Base-by-base conservation (phyloP, 2,329 filamentous ascomycete species). In the Xylariomycetidae sp. region DNA sequence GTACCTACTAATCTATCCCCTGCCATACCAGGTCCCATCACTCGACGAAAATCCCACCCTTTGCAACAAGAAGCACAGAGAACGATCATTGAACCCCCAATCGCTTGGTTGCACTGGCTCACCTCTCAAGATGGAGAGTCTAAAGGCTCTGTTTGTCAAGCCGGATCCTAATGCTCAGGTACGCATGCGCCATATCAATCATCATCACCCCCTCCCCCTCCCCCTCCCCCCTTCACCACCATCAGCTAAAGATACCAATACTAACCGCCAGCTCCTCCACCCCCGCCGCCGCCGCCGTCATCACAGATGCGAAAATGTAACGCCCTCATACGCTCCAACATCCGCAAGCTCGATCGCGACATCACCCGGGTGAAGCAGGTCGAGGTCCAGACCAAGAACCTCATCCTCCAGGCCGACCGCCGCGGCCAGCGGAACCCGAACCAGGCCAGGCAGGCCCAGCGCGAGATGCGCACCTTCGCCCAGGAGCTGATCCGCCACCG, bases 151-250 rank as follows among this genome's bases (percentile, higher is more conserved):
- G 53, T 90, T 97, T 65, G 88, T 81, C 62, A 90, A 88, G 64
- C 90, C 92, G 23, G 89, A 94, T 57, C 92, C 92, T 27, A 85
- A 94, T 62, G 85, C 84, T 44, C 90, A 98, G 74, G 90, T 95
- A 69, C 47, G 70, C 48, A 35, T 31, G 26, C 27, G 30, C 36
- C 30, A n/a, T n/a, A n/a, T n/a, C n/a, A n/a, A n/a, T n/a, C 30
- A 25, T 30, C 25, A 30, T 22, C 34, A 38, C 17, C 18, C 15
- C 8, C 12, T 19, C 18, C 33, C 34, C 37, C 33, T 34, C 28
- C 38, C 27, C 33, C 28, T 7, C 10, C 27, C 14, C 22, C 6
- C 19, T 20, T 25, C 6, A 23, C 8, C 30, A 7, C 14, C 19
- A 15, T 25, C 16, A 25, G 16, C 15, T 6, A 7, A 28, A 17